Conservation (phyloP, 2,329 filamentous ascomycete genomes). For the Chaetomiaceae sp. region DNA sequence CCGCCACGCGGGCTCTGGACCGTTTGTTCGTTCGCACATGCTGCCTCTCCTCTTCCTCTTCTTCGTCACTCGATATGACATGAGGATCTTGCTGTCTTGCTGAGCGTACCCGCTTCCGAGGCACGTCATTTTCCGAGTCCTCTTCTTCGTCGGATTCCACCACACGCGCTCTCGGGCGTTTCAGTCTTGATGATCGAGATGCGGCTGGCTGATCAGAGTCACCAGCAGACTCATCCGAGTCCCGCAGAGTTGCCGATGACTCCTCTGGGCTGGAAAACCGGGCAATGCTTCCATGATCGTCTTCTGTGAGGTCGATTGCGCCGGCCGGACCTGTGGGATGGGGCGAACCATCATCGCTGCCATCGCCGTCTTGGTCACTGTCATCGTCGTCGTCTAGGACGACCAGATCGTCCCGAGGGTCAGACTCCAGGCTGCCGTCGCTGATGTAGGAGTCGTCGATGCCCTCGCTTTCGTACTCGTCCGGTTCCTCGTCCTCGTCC, state of each 20-base stretch:
- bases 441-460: conserved; percentile 18
- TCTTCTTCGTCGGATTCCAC: conserved; percentile 11
- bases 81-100: too few species aligned
- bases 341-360: neutral
- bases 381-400: conserved; percentile 6
- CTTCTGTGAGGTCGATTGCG: neutral
- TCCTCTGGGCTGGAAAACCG: conserved; percentile 18
- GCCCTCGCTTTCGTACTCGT: conserved; percentile 23
- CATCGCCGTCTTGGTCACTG: conserved; percentile 2
- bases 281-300: neutral
- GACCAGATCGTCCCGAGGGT: neutral
- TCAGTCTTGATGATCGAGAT: neutral
- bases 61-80: too few species aligned
- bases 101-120: conserved; percentile 11
- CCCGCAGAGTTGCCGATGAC: conserved; percentile 9
- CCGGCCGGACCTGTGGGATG: neutral
- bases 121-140: conserved; percentile 8
- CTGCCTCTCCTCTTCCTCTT: too few species aligned
- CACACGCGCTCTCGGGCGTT: conserved; percentile 10
- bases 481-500: conserved; percentile 5
- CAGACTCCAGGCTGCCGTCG: conserved; percentile 4
- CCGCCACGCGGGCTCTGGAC: conserved; percentile 6
- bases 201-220: conserved; percentile 9
- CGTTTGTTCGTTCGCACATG: too few species aligned
- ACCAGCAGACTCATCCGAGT: neutral